Conservation (phyloP, 352 stramenopile genomes). For the Globisporangium paddicum region DNA sequence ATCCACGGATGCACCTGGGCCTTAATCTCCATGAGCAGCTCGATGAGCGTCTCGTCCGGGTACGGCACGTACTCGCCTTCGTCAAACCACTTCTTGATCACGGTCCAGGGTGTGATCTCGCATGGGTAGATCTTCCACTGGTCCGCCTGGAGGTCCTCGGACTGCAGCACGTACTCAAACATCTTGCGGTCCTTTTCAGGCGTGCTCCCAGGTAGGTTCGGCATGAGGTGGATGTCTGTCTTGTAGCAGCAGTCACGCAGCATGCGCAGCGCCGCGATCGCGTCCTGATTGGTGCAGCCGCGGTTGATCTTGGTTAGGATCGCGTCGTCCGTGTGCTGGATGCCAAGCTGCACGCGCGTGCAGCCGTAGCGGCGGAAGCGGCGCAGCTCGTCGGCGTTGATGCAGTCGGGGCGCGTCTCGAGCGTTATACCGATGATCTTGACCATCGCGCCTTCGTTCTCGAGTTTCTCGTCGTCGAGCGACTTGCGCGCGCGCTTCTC, state of each 20-base stretch:
- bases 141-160: slow-evolving; percentile 88
- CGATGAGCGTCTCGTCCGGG: slow-evolving; percentile 80
- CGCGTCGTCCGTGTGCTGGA: slow-evolving; percentile 90
- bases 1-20: slow-evolving; percentile 92
- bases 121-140: slow-evolving; percentile 96
- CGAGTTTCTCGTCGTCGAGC: slow-evolving; percentile 85
- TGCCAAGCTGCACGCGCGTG: slow-evolving; percentile 87
- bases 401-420: slow-evolving; percentile 89
- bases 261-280: slow-evolving; percentile 70
- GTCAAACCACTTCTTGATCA: slow-evolving; percentile 91
- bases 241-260: slow-evolving; percentile 94
- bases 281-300: slow-evolving; percentile 72
- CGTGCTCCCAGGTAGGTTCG: slow-evolving; percentile 86
- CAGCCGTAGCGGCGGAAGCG: slow-evolving; percentile 80
- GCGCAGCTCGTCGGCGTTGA: slow-evolving; percentile 83
- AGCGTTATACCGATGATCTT: slow-evolving; percentile 92
- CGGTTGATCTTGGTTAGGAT: slow-evolving; percentile 92
- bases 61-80: slow-evolving; percentile 88
- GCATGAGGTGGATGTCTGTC: slow-evolving; percentile 93
- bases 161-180: slow-evolving; percentile 89
- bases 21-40: slow-evolving; percentile 90
- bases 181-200: slow-evolving; percentile 83
- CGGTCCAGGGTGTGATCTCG: slow-evolving; percentile 89
- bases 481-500: slow-evolving; percentile 59
- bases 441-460: slow-evolving; percentile 80